phyloP scores from a whole-genome alignment of 371 early-diverging fungal genomes.

The Zopfochytrium polystomum region DNA sequence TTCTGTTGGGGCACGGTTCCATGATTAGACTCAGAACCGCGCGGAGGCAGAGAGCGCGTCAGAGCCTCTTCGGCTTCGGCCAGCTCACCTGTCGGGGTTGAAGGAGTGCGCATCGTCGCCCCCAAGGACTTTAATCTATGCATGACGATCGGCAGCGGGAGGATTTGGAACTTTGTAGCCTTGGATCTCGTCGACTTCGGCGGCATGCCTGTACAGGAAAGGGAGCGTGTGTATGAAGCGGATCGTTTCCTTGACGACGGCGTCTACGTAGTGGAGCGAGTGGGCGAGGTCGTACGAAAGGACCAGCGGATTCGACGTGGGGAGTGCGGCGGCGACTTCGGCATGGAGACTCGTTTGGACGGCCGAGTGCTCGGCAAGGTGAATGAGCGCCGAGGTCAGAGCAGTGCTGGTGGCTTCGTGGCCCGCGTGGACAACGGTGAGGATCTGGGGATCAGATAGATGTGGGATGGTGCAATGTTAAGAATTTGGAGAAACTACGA shows the following conservation, averaged over 20 bases:
- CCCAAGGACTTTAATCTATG: conserved; percentile 55
- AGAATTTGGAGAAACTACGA: too few relatives aligned
- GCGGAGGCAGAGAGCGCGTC: too few relatives aligned
- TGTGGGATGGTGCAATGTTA: background rate
- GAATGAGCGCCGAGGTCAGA: conserved; percentile 20
- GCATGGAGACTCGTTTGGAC: conserved; percentile 10
- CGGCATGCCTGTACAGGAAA: conserved; percentile 42
- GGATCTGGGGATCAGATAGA: background rate
- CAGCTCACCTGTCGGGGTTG: conserved; percentile 64
- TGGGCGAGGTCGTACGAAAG: too few relatives aligned
- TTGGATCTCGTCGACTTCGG: conserved; percentile 42
- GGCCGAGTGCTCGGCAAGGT: conserved; percentile 11
- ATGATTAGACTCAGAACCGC: too few relatives aligned
- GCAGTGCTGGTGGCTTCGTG: background rate
- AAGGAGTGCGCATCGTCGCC: conserved; percentile 64
- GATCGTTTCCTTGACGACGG: too few relatives aligned
- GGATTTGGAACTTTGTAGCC: conserved; percentile 58
- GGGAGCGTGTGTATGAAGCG: too few relatives aligned
- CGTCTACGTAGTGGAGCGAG: too few relatives aligned
- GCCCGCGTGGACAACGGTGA: background rate
- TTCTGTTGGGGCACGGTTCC: too few relatives aligned
- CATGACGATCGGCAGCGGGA: conserved; percentile 43
- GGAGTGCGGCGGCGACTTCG: conserved; percentile 13
- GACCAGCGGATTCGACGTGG: too few relatives aligned
- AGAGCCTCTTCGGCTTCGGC: too few relatives aligned